Conservation (phyloP, 225 moss, liverwort and hornwort genomes). For the Marchantia polymorpha region DNA sequence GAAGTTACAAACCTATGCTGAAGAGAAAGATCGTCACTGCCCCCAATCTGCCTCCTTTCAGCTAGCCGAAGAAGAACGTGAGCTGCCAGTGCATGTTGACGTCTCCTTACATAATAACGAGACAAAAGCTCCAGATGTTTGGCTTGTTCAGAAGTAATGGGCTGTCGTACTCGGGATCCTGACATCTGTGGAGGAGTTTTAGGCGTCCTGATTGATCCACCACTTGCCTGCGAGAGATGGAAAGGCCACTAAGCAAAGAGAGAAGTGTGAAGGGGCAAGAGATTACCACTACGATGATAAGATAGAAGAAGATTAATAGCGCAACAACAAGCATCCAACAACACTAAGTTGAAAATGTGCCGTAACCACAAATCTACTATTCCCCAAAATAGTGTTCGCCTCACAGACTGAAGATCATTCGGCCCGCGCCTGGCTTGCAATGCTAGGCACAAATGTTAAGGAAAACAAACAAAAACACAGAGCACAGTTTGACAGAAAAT, state of each 20-base stretch:
- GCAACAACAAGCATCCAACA: too few species aligned
- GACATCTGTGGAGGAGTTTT: conserved; percentile 63
- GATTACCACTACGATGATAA: background rate
- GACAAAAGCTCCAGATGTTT: conserved; percentile 88
- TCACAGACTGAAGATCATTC: too few species aligned
- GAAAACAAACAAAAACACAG: background rate
- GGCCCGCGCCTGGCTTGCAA: too few species aligned
- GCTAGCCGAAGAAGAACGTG: conserved; percentile 95
- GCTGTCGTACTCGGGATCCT: conserved; percentile 70
- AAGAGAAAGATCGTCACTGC: conserved; percentile 59
- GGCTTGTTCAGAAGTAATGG: conserved; percentile 82
- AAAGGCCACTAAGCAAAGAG: background rate
- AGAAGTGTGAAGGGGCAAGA: background rate
- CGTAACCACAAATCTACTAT: too few species aligned
- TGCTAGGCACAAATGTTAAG: too few species aligned
- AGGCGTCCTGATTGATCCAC: conserved; percentile 47
- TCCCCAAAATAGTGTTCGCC: too few species aligned
- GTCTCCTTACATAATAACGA: conserved; percentile 80
- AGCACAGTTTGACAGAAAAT: background rate
- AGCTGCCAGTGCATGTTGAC: conserved; percentile 96
- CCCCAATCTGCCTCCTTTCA: conserved; percentile 78
- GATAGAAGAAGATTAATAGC: too few species aligned
- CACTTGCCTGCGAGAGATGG: conserved; percentile 50
- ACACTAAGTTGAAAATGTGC: too few species aligned
- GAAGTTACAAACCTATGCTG: conserved; percentile 61